These are phyloP conservation scores for Agrocybe chaxingu DNA, from an alignment of 768 basidiomycete species.

Conservation along the genomic window DNA sequence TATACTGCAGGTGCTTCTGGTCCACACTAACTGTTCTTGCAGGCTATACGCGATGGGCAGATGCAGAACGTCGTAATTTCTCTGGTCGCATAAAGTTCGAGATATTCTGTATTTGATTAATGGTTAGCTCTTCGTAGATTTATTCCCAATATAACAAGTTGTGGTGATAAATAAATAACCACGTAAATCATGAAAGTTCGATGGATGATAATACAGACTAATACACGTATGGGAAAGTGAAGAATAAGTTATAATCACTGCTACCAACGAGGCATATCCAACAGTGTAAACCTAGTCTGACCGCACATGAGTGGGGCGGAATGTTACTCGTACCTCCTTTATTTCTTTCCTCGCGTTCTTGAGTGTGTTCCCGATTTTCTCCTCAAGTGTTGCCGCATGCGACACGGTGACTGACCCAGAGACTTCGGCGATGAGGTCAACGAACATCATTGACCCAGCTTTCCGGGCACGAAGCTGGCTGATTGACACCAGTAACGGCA, in stretches of 20 bases:
- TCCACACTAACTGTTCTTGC: conserved; percentile 2
- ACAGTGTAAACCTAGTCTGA: not conserved
- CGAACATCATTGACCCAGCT: conserved; percentile 76
- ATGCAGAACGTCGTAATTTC: conserved; percentile 55
- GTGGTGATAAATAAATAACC: not conserved
- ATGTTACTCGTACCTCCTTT: conserved; percentile 68
- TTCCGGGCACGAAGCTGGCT: conserved; percentile 65
- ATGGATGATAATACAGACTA: not conserved
- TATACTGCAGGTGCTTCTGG: conserved; percentile 1
- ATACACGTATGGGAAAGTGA: not conserved
- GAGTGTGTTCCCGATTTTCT: conserved; percentile 52
- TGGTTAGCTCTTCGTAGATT: no score
- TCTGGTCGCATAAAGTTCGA: conserved; percentile 36
- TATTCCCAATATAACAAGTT: not conserved
- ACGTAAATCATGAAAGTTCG: not conserved
- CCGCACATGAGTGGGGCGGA: conserved; percentile 25
- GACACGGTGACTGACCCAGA: conserved; percentile 53
- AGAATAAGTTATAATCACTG: no score
- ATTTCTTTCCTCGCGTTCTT: conserved; percentile 61
- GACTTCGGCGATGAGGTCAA: conserved; percentile 80
- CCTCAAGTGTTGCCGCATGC: conserved; percentile 60
- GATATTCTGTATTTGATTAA: not conserved
- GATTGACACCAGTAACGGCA: conserved; percentile 16
- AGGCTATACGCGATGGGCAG: conserved; percentile 70
- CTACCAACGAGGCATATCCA: not conserved